phyloP scores from a whole-genome alignment of 2,329 filamentous ascomycete genomes.

The Botryosphaeria dothidea region DNA sequence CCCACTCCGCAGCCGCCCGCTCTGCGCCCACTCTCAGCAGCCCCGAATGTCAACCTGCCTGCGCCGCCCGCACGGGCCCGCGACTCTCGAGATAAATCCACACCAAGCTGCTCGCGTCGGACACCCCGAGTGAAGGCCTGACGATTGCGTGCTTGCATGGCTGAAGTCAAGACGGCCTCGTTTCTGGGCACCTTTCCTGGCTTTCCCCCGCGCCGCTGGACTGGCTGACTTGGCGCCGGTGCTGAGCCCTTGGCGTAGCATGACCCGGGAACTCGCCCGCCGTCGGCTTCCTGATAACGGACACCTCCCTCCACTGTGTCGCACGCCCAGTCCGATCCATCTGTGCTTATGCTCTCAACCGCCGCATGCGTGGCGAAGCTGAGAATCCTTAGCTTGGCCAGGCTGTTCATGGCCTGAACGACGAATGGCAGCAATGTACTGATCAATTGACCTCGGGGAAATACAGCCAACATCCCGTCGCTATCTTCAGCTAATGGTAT shows the following conservation, averaged over 20 bases:
- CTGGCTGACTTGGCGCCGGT: conserved; percentile 1
- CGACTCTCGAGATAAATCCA: not conserved
- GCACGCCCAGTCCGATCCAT: not conserved
- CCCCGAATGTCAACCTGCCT: not conserved
- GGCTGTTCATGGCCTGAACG: not conserved
- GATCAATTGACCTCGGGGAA: not conserved
- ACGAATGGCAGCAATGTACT: not conserved
- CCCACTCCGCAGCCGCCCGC: conserved; percentile 1
- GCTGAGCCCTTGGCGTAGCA: conserved; percentile 14
- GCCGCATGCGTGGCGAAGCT: conserved; percentile 1
- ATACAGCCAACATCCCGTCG: not conserved
- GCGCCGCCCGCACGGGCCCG: not conserved
- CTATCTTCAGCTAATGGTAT: conserved; percentile 28
- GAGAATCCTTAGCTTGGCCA: not conserved
- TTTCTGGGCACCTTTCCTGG: not conserved
- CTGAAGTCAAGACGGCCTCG: not conserved
- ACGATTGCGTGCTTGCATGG: not conserved
- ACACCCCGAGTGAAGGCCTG: not conserved
- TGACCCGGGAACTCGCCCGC: not conserved
- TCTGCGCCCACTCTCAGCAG: not conserved
- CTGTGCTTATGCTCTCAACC: not conserved
- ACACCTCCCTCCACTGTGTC: not conserved
- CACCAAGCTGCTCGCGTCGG: not conserved
- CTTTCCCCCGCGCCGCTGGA: not conserved
- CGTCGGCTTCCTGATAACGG: not conserved